phyloP scores from a whole-genome alignment of 331 rosid species.

The Phaseolus coccineus region DNA sequence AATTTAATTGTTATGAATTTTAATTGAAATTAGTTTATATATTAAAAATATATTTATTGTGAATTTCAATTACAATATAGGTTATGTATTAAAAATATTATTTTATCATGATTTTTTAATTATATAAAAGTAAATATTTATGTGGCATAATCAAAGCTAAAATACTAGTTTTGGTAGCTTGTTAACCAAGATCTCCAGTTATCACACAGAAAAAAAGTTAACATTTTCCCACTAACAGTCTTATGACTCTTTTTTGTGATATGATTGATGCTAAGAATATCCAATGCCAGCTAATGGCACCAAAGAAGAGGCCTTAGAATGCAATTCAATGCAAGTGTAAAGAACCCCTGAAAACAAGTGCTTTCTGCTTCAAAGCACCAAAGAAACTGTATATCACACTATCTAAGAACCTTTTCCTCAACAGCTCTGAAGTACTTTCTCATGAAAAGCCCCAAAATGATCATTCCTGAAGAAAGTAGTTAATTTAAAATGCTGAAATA shows the following conservation, averaged over 20 bases:
- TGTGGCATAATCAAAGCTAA: not conserved
- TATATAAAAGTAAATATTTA: not conserved
- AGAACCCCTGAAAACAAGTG: constrained; percentile 14
- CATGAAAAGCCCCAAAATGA: not conserved
- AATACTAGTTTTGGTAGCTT: not conserved
- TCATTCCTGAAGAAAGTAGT: not conserved
- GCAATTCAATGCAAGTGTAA: not conserved
- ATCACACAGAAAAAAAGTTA: not conserved
- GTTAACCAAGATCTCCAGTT: not conserved
- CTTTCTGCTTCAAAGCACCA: not conserved
- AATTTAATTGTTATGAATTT: not conserved
- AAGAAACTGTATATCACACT: not conserved
- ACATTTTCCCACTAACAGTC: not conserved
- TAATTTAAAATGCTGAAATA: not conserved
- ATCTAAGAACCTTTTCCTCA: no score
- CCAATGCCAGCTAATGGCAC: not conserved
- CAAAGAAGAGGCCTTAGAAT: not conserved
- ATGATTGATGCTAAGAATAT: not conserved
- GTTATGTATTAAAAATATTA: not conserved
- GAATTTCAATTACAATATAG: not conserved
- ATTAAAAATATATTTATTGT: not conserved
- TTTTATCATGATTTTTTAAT: not conserved
- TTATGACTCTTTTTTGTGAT: constrained; percentile 7
- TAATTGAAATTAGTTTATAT: not conserved
- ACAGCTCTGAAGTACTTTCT: constrained; percentile 4